Evolutionary conservation across 2,329 filamentous ascomycete genomes (phyloP).

Genomic region (Cytospora leucostoma): DNA sequence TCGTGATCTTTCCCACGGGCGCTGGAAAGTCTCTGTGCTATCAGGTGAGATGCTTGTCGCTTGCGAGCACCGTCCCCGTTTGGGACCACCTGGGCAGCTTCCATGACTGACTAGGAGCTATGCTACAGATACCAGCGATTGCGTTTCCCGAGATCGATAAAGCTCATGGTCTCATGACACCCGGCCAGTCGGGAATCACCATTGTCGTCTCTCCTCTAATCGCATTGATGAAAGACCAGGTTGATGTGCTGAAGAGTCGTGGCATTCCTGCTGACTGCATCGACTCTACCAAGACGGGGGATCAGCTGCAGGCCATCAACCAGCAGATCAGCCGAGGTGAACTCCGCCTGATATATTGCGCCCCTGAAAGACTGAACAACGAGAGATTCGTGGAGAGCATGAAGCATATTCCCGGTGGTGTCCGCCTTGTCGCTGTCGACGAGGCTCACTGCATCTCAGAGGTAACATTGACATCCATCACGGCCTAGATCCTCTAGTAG

Average conservation of each 20-base stretch:
- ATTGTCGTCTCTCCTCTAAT: constrained; percentile 59
- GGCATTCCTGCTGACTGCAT: constrained; percentile 56
- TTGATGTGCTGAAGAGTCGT: constrained; percentile 52
- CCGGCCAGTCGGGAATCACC: constrained; percentile 49
- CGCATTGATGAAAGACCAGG: constrained; percentile 63
- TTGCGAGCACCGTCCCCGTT: too few species aligned
- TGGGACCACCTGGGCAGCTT: too few species aligned
- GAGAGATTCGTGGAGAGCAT: constrained; percentile 60
- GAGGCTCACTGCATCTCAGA: constrained; percentile 63
- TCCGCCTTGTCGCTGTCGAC: constrained; percentile 59
- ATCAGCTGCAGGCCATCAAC: constrained; percentile 45
- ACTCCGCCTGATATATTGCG: constrained; percentile 58
- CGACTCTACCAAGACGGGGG: constrained; percentile 56
- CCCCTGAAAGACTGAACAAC: constrained; percentile 62
- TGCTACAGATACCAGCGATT: constrained; percentile 46
- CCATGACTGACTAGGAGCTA: not conserved
- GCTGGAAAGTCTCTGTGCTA: constrained; percentile 54
- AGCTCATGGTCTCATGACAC: constrained; percentile 31
- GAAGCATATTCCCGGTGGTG: constrained; percentile 54
- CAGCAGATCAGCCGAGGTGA: constrained; percentile 45
- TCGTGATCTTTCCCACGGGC: constrained; percentile 50
- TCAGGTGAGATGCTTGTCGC: constrained; percentile 38
- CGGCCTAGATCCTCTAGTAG: constrained; percentile 11
- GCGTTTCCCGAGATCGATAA: constrained; percentile 48
- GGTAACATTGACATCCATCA: constrained; percentile 8